Evolutionary conservation across 306 rosid genomes (phyloP), one percentile per base, ranked within the genome.

Genomic region (Ziziphus jujuba): DNA sequence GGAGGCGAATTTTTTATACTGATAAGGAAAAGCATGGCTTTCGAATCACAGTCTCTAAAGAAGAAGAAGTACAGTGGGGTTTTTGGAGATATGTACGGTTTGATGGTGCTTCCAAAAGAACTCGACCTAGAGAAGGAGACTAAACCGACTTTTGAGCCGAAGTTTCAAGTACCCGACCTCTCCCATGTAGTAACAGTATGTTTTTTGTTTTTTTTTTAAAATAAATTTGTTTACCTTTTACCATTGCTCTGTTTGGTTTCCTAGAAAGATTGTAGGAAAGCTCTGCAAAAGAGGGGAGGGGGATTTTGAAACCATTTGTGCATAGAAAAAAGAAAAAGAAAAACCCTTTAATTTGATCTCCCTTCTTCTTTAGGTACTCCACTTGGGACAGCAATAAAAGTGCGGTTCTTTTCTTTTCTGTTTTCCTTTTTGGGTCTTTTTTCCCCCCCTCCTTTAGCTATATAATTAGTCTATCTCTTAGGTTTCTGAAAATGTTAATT

Each of bases 101-200:
- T 78, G 65, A 35, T 73, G 56, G 69, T 79, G 74, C 69, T 83
- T 76, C 82, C 83, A 24, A 80, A 82, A 71, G 79, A 75, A 22
- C 51, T 79, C 9, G 87, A 69, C 64, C 70, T 70, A 22, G 73
- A 70, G 15, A 84, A 80, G 77, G 81, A 65, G 38, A 13, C 56
- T 17, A 40, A 54, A 62, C 52, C 63, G 15, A 51, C 69, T 40
- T 73, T 87, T 9, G 73, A 74, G 59, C 77, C 77, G 51, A 79
- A 77, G 25, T 77, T 87, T 40, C 90, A 79, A 35, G 52, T 87
- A 28, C 96, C 96, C n/a, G 82, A 83, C 57, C 53, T 83, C 64
- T 24, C 77, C 21, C 86, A 59, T 9, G 84, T 71, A 10, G 20
- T 77, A 67, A 71, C 34, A 23, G 91, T 87, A 21, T 49, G 71